Conservation (phyloP, 2,329 filamentous ascomycete species). For the Triangularia verruculosa region DNA sequence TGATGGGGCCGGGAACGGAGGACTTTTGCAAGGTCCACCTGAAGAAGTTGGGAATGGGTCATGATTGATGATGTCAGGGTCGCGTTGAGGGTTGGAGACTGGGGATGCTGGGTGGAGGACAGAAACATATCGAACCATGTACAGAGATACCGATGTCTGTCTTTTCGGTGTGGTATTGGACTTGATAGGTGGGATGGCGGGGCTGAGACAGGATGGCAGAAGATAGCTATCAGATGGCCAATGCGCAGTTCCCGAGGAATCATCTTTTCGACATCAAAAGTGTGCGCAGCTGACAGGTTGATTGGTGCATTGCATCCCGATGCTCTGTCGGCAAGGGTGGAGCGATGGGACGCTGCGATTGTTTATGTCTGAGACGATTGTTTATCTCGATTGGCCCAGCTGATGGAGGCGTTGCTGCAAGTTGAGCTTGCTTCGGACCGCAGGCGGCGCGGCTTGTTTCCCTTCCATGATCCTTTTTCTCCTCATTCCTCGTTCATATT, state of each 20-base stretch:
- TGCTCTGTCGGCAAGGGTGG: conserved; percentile 3
- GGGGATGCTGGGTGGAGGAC: background rate
- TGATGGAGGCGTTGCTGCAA: background rate
- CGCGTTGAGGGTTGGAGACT: background rate
- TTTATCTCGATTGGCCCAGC: conserved; percentile 21
- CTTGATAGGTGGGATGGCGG: too few species aligned
- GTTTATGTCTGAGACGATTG: conserved; percentile 23
- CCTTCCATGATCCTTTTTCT: background rate
- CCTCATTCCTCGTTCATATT: background rate
- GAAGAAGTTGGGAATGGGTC: background rate
- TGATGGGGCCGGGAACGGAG: background rate
- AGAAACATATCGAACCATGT: background rate
- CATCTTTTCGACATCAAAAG: conserved; percentile 5
- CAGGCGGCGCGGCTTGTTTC: conserved; percentile 16
- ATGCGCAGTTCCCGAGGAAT: conserved; percentile 14
- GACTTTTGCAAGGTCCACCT: background rate
- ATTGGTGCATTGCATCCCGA: background rate
- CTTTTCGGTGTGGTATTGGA: too few species aligned
- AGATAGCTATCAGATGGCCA: conserved; percentile 4
- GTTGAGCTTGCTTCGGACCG: conserved; percentile 1
- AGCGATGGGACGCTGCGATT: conserved; percentile 15
- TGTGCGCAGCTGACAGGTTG: conserved; percentile 19
- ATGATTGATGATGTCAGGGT: background rate
- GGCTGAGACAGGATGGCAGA: background rate
- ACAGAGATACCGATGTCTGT: background rate